Base-by-base conservation (phyloP, 331 rosid genomes). In the Pyracantha coccinea region DNA sequence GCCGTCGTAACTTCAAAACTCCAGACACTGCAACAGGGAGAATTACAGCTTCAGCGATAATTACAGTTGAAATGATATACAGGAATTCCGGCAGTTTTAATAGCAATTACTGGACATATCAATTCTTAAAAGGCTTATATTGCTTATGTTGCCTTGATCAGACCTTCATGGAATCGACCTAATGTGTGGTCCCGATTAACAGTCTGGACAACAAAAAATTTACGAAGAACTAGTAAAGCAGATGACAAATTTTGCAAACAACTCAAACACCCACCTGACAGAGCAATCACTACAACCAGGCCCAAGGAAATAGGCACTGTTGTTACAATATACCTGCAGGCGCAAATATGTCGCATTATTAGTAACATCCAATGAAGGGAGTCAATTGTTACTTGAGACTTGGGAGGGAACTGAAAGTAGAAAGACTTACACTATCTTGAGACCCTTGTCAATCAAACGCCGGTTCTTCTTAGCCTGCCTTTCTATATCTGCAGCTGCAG, bases 391-490 rank as follows among this genome's bases (percentile, higher is more conserved):
- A 29, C 31, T 12, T 3, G n/a, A 15, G 24, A 19, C 6, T 28
- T 28, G 25, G 2, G 15, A 29, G 57, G 29, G 33, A 29, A 71
- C 41, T 55, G 64, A 69, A 50, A 13, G 27, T 58, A 74, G 3
- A 60, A 5, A 59, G 35, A 27, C 62, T 84, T 82, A 92, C 97
- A 87, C 60, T 19, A 74, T 77, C 73, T 80, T 80, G 75, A 91
- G 89, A 41, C 88, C 89, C 33, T 81, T 82, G 79, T 89, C 68
- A 14, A 91, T 83, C 17, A 84, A 80, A 15, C 44, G 87, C 47
- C 94, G 71, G 65, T 89, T 87, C 75, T 89, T 89, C 55, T 31
- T 78, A 53, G 94, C 93, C 77, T 89, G 88, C 75, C 54, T 72
- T 66, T 76, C 78, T 53, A 91, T 87, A 52, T 86, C 80, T 45